Evolutionary conservation across 208 protist genomes (phyloP), one percentile per base, ranked within the genome.

Genomic region (Wallacemonas collosoma): DNA sequence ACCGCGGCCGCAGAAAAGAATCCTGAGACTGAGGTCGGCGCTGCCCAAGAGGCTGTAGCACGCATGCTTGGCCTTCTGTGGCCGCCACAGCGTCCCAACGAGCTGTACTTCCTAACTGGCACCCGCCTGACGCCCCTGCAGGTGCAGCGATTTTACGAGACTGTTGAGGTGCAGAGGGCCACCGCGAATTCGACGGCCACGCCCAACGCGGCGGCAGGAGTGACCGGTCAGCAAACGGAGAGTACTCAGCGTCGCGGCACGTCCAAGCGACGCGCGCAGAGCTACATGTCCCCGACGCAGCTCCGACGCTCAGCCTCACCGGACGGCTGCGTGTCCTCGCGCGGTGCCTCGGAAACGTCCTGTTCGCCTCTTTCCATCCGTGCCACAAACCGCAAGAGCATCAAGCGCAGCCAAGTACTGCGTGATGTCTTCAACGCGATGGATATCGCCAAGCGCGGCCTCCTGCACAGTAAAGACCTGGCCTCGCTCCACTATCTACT

Each of bases 41-140:
- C 8, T 35, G 55, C 55, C 7, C 55, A 60, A 17, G 55, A 12
- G 55, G 17, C 72, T 4, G 67, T 94, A 9, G 89, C 89, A 2
- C 47, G 71, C 26, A 68, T 89, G 14, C 73, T 91, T 4, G 84
- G 86, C n/a, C 66, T 94, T 11, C 47, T 79, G 48, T 94, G 89
- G 86, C 89, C 89, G 2, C 86, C 88, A 2, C 48, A 8, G 39
- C 17, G 55, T 6, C 41, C 53, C 2, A 56, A 71, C 17, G 67
- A 80, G 51, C 61, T 93, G 36, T 90, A 83, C 68, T 91, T 91
- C 60, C 54, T 85, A 43, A 89, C 76, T 5, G 88, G 88, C 2
- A 77, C 73, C 1, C 78, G 88, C 3, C 80, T 93, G 17, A 93
- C 88, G 2, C 57, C 67, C 36, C 54, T 66, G 50, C 88, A 93